These are phyloP conservation scores for Phyllosticta citribraziliensis DNA, from an alignment of 2,329 filamentous ascomycete genomes.

Conservation along the genomic window DNA sequence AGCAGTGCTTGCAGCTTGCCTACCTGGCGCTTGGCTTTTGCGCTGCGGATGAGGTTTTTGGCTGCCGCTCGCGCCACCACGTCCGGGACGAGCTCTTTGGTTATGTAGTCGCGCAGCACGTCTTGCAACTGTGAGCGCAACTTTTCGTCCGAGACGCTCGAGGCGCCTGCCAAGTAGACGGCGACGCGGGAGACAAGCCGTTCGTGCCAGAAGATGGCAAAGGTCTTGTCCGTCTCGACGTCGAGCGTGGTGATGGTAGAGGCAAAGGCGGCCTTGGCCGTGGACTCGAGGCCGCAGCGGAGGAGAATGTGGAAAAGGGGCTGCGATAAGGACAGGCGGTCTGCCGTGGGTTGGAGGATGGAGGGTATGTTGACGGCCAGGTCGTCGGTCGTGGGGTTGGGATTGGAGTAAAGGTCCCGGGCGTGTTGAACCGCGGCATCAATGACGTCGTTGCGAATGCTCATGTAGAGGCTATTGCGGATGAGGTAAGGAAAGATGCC, in stretches of 20 bases:
- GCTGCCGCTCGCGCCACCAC: conserved; percentile 21
- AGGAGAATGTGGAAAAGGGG: conserved; percentile 7
- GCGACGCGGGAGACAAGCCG: conserved; percentile 19
- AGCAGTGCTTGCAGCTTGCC: conserved; percentile 20
- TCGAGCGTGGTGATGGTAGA: conserved; percentile 18
- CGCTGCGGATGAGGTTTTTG: conserved; percentile 22
- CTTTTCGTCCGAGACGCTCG: conserved; percentile 20
- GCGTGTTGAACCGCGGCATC: neutral
- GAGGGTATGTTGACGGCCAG: neutral
- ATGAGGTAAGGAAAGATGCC: conserved; percentile 8
- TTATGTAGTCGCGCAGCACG: conserved; percentile 20
- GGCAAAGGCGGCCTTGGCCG: conserved; percentile 2
- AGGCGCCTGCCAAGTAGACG: conserved; percentile 20
- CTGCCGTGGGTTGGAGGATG: neutral
- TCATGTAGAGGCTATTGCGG: neutral
- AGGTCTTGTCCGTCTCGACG: conserved; percentile 19
- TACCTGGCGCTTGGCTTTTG: conserved; percentile 23
- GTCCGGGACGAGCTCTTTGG: conserved; percentile 26
- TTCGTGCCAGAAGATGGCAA: conserved; percentile 25
- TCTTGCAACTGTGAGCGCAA: conserved; percentile 25
- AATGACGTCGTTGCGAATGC: neutral
- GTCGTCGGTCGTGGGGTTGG: neutral
- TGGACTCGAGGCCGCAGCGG: conserved; percentile 1
- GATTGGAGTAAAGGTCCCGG: neutral
- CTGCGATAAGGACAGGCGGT: neutral